Evolutionary conservation across 441 rosid genomes (phyloP).

Genomic region (Adansonia madagascariensis): DNA sequence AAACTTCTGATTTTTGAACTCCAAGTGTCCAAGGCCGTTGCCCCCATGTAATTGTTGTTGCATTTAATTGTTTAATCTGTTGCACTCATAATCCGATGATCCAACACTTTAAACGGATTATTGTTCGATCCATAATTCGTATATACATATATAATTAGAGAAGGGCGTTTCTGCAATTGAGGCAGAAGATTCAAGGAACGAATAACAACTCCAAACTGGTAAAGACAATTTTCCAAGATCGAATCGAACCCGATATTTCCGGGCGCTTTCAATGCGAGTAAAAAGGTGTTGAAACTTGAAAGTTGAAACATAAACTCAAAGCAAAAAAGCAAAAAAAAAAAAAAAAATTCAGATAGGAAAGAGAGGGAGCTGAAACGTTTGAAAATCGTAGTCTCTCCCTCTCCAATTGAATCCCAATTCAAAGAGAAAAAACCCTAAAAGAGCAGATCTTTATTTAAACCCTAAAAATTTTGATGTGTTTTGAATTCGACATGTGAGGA

Average conservation of each 20-base stretch:
- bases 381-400: constrained; percentile 29
- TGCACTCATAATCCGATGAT: no score
- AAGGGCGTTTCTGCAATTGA: not conserved
- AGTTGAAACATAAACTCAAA: not conserved
- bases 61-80: no score
- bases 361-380: constrained; percentile 28
- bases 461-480: not conserved
- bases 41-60: no score
- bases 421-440: not conserved
- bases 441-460: no score
- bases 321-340: not conserved
- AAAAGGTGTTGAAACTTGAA: not conserved
- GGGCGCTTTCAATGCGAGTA: not conserved
- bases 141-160: no score
- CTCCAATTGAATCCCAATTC: constrained; percentile 21
- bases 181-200: not conserved
- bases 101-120: no score
- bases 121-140: no score
- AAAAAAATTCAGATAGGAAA: not conserved
- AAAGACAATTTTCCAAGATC: not conserved
- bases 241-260: constrained; percentile 19
- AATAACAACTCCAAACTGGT: not conserved
- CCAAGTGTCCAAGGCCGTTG: no score
- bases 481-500: not conserved
- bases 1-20: no score